phyloP scores from a whole-genome alignment of 2,329 filamentous ascomycete genomes.

The Sporothrix mexicana region DNA sequence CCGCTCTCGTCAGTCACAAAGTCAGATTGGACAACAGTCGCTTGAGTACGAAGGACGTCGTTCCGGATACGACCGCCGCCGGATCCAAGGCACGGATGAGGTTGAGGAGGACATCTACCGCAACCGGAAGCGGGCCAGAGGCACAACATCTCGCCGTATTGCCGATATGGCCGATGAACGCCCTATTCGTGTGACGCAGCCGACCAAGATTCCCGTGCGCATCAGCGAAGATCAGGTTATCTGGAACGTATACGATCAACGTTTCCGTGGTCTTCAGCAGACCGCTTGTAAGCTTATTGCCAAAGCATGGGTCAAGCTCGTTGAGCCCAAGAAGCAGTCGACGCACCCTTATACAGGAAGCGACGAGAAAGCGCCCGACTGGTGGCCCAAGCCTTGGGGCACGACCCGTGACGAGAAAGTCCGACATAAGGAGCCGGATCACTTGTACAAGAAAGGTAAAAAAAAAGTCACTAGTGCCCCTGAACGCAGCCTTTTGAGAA shows the following conservation, averaged over 20 bases:
- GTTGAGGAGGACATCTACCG: constrained; percentile 45
- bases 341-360: constrained; percentile 74
- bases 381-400: constrained; percentile 68
- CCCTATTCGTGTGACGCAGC: constrained; percentile 45
- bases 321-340: constrained; percentile 79
- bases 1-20: constrained; percentile 25
- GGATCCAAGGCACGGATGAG: constrained; percentile 36
- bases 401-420: constrained; percentile 59
- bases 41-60: constrained; percentile 40
- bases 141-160: constrained; percentile 45
- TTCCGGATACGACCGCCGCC: constrained; percentile 41
- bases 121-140: constrained; percentile 48
- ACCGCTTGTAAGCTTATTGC: constrained; percentile 73
- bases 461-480: not conserved
- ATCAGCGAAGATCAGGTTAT: constrained; percentile 62
- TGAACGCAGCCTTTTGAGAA: not conserved
- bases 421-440: constrained; percentile 75
- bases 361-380: constrained; percentile 66
- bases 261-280: constrained; percentile 72
- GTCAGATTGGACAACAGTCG: not conserved
- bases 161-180: constrained; percentile 49
- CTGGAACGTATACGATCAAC: constrained; percentile 64
- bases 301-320: constrained; percentile 76
- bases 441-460: constrained; percentile 70
- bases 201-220: constrained; percentile 53